These are phyloP conservation scores for Papiliotrema fonsecae DNA, from an alignment of 1,284 basidiomycete species.

Conservation along the genomic window DNA sequence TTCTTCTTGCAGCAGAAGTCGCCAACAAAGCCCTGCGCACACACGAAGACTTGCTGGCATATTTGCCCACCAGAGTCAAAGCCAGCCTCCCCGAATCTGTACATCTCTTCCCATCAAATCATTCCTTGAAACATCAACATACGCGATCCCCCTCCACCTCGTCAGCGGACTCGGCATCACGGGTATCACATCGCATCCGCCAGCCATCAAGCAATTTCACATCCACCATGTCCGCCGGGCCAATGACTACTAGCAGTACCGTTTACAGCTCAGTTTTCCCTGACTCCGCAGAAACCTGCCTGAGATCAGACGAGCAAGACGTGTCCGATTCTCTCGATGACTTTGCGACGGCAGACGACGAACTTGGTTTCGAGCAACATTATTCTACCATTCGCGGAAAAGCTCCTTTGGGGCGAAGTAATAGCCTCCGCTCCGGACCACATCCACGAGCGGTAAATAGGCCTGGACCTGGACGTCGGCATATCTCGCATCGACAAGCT, in stretches of 20 bases:
- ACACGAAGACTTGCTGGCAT: conserved; percentile 17
- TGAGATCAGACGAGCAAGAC: no score
- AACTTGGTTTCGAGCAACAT: background rate
- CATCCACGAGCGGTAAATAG: no score
- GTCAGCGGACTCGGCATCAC: background rate
- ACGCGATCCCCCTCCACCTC: background rate
- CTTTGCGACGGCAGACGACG: conserved; percentile 1
- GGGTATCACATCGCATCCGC: background rate
- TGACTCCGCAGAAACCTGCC: background rate
- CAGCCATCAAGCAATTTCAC: background rate
- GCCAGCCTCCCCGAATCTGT: conserved; percentile 4
- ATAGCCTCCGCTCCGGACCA: no score
- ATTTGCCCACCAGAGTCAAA: conserved; percentile 9
- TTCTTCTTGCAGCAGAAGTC: conserved; percentile 21
- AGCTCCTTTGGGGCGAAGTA: no score
- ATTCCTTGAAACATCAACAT: background rate
- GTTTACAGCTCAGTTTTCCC: background rate
- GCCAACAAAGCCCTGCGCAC: conserved; percentile 20
- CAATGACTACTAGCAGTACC: background rate
- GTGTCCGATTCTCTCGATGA: conserved; percentile 1
- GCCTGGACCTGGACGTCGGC: no score
- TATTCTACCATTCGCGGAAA: background rate
- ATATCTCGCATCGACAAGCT: conserved; percentile 6
- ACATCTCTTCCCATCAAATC: background rate
- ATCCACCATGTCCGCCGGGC: background rate